phyloP scores from a whole-genome alignment of 331 rosid species.

The Rhamnella rubrinervis region DNA sequence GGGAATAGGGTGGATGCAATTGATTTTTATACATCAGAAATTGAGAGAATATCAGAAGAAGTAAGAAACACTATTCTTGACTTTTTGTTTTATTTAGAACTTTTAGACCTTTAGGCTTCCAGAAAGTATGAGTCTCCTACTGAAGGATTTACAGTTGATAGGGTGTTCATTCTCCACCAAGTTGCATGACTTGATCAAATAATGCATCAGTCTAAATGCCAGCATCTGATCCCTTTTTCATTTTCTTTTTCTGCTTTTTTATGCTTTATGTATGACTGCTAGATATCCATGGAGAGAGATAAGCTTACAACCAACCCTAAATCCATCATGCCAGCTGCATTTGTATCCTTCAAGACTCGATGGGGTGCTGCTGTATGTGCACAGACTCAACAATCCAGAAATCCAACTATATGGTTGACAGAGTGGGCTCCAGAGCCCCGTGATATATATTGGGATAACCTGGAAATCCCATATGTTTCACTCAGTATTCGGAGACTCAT shows the following conservation, averaged over 20 bases:
- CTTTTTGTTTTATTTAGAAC: background rate
- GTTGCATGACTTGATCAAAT: background rate
- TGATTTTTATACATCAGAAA: constrained; percentile 56
- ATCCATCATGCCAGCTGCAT: constrained; percentile 79
- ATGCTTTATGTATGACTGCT: constrained; percentile 11
- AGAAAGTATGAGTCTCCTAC: background rate
- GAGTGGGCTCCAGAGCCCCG: constrained; percentile 99
- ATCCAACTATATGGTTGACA: constrained; percentile 92
- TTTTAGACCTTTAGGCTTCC: background rate
- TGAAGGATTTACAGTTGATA: background rate
- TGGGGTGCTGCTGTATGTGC: constrained; percentile 99
- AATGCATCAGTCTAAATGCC: background rate
- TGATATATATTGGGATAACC: constrained; percentile 87
- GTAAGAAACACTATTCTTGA: constrained; percentile 42
- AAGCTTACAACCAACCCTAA: constrained; percentile 52
- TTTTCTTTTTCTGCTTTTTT: background rate
- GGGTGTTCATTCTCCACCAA: background rate
- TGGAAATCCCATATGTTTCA: constrained; percentile 91
- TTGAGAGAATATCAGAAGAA: constrained; percentile 54
- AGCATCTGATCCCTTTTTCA: constrained; percentile 7
- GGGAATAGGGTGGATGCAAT: constrained; percentile 77
- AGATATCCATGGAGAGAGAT: constrained; percentile 72
- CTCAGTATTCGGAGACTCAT: constrained; percentile 83
- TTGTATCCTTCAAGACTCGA: constrained; percentile 87
- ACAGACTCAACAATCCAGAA: constrained; percentile 87